Percentiles rank a stretch among this genome's conserved stretches.
These are phyloP conservation scores for Suhomyces vadensis DNA, from an alignment of 805 yeast genomes.

Conservation along the genomic window DNA sequence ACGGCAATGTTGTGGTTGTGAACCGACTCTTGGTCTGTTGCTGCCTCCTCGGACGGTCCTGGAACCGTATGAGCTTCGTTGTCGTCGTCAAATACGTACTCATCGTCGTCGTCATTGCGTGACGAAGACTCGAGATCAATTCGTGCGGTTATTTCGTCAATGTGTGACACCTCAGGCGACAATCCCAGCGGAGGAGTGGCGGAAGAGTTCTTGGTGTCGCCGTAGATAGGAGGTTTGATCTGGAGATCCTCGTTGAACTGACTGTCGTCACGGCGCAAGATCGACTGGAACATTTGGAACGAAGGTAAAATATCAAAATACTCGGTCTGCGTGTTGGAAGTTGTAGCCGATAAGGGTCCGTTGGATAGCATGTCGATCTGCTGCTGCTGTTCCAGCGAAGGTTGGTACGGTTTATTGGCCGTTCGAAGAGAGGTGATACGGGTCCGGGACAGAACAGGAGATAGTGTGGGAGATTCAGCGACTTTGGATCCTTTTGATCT, in stretches of 20 bases:
- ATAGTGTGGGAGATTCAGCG: background rate
- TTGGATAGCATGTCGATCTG: constrained; percentile 30
- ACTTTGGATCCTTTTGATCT: too few species aligned
- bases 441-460: background rate
- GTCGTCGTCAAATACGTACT: constrained; percentile 8
- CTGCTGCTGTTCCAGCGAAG: constrained; percentile 35
- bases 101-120: constrained; percentile 6
- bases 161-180: constrained; percentile 13
- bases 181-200: constrained; percentile 28
- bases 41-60: background rate
- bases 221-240: constrained; percentile 39
- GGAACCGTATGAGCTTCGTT: constrained; percentile 6
- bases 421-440: background rate
- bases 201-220: constrained; percentile 30
- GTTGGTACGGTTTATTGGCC: constrained; percentile 33
- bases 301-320: constrained; percentile 65
- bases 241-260: constrained; percentile 38
- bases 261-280: constrained; percentile 42
- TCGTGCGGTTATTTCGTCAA: constrained; percentile 1
- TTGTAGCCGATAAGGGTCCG: constrained; percentile 18
- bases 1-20: constrained; percentile 17
- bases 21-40: constrained; percentile 5
- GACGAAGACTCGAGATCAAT: background rate
- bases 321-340: constrained; percentile 35
- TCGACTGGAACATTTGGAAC: constrained; percentile 64